Percentiles rank a stretch among this genome's conserved stretches.
phyloP scores from a whole-genome alignment of 1,139 yeast species.

The Suhomyces atakaporum region DNA sequence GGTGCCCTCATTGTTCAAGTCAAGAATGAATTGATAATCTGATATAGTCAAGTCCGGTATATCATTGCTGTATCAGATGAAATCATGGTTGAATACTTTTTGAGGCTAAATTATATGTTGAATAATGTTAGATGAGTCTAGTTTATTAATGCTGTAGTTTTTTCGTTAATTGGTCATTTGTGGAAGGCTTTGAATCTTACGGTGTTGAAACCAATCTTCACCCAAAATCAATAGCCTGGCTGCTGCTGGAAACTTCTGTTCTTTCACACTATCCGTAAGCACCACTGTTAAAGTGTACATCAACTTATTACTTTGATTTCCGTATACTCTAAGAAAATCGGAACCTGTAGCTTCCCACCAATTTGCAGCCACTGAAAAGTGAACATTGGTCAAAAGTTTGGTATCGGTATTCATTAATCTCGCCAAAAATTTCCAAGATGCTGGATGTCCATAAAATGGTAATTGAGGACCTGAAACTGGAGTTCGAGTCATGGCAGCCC shows the following conservation, averaged over 20 bases:
- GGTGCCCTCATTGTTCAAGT: too few species aligned
- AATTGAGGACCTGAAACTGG: constrained; percentile 18
- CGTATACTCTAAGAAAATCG: constrained; percentile 57
- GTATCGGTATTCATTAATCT: constrained; percentile 62
- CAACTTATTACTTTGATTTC: constrained; percentile 69
- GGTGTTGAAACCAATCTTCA: constrained; percentile 66
- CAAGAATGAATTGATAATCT: too few species aligned
- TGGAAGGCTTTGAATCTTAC: constrained; percentile 49
- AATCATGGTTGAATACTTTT: too few species aligned
- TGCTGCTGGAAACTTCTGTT: constrained; percentile 67
- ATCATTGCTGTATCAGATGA: too few species aligned
- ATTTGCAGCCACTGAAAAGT: constrained; percentile 68
- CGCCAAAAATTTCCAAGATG: constrained; percentile 80
- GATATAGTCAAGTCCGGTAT: too few species aligned
- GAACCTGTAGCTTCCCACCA: constrained; percentile 92
- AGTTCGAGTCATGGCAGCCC: constrained; percentile 67
- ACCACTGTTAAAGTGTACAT: constrained; percentile 43
- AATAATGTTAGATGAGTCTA: too few species aligned
- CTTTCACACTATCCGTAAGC: constrained; percentile 55
- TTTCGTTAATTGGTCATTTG: constrained; percentile 46
- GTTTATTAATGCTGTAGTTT: too few species aligned
- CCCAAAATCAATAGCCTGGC: constrained; percentile 73
- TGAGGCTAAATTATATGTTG: neutral
- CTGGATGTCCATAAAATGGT: constrained; percentile 23
- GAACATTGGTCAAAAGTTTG: constrained; percentile 59